Evolutionary conservation across 2,329 filamentous ascomycete species (phyloP).

Genomic region (Penicillium sp.): DNA sequence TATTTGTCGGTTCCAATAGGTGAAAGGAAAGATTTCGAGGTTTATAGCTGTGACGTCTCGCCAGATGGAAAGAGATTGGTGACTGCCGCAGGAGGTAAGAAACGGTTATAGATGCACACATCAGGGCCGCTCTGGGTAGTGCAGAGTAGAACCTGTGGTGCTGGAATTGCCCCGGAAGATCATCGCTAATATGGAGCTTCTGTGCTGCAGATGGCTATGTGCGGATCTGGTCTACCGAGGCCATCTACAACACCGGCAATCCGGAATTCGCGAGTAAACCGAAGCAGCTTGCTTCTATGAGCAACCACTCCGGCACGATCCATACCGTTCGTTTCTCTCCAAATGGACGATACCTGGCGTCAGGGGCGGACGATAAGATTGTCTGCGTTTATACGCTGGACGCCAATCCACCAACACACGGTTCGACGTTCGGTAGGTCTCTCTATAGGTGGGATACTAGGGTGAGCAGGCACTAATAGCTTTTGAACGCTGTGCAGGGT

Average conservation of each 20-base stretch:
- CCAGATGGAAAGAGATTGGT: constrained; percentile 89
- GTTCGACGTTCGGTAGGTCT: constrained; percentile 73
- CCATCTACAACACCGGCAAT: constrained; percentile 79
- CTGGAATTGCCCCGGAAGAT: background rate
- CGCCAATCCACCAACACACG: constrained; percentile 72
- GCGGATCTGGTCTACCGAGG: constrained; percentile 95
- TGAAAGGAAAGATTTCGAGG: constrained; percentile 97
- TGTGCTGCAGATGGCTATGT: constrained; percentile 77
- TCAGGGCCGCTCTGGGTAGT: background rate
- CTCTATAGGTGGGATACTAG: background rate
- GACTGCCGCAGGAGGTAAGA: constrained; percentile 85
- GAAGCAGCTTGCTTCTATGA: constrained; percentile 95
- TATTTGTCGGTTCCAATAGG: constrained; percentile 49
- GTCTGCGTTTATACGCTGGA: constrained; percentile 96
- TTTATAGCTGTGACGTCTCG: constrained; percentile 97
- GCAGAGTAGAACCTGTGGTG: background rate
- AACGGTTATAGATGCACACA: background rate
- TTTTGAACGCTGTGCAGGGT: constrained; percentile 51
- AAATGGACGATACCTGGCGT: constrained; percentile 92
- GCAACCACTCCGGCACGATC: constrained; percentile 96
- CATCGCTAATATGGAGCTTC: constrained; percentile 9
- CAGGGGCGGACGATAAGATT: constrained; percentile 97
- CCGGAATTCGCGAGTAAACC: constrained; percentile 71
- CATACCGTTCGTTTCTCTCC: constrained; percentile 96
- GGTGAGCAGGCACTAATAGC: background rate